Evolutionary conservation across 1,284 basidiomycete species (phyloP).

Genomic region (Ustilago tritici): DNA sequence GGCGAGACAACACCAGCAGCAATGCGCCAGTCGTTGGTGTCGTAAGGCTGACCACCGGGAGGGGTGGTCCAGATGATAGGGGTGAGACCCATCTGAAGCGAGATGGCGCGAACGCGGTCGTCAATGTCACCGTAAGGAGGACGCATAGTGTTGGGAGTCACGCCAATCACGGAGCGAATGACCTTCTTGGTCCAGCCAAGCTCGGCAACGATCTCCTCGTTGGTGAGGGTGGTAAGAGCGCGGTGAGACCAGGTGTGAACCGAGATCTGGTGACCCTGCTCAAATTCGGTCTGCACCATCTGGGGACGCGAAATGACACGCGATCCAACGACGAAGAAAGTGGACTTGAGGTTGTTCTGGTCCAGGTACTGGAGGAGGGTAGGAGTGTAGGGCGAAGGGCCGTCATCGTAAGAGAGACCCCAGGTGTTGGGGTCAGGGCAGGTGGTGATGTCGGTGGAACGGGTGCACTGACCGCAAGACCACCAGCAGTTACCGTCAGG

Average conservation of each 20-base stretch:
- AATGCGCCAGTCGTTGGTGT: constrained; percentile 66
- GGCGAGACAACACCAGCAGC: constrained; percentile 60
- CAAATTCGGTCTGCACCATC: constrained; percentile 85
- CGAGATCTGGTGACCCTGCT: constrained; percentile 74
- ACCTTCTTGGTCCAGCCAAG: constrained; percentile 89
- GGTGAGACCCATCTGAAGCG: constrained; percentile 62
- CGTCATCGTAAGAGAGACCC: constrained; percentile 80
- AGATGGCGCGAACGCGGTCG: constrained; percentile 68
- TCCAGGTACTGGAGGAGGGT: constrained; percentile 77
- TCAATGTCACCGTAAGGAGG: constrained; percentile 69
- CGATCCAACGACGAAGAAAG: constrained; percentile 93
- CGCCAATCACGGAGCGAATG: constrained; percentile 74
- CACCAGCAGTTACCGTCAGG: constrained; percentile 79
- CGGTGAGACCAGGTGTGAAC: constrained; percentile 73
- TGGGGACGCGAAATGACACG: constrained; percentile 84
- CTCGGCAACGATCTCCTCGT: constrained; percentile 89
- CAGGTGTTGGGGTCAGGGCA: constrained; percentile 85
- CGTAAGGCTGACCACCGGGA: constrained; percentile 52
- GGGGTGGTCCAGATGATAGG: constrained; percentile 68
- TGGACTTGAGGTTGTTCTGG: constrained; percentile 78
- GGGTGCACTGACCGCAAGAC: constrained; percentile 84
- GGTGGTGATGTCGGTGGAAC: constrained; percentile 78
- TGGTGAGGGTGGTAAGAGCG: constrained; percentile 82
- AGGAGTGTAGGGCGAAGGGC: constrained; percentile 85
- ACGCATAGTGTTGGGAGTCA: constrained; percentile 71